Base-by-base conservation (phyloP, 441 rosid species). In the Rhodomyrtus psidioides region DNA sequence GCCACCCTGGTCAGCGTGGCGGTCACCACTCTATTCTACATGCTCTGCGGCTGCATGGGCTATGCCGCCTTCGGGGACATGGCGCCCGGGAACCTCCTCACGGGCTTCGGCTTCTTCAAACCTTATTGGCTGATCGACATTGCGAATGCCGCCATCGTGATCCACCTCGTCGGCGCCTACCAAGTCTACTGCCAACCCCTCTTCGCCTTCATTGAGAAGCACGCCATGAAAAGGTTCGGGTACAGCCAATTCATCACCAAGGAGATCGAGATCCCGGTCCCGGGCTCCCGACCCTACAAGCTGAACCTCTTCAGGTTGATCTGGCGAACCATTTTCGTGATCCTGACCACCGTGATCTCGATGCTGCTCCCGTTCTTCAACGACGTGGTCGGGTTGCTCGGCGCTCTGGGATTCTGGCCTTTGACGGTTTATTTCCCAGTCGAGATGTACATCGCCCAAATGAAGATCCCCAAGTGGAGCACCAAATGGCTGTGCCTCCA, bases 331-430 rank as follows among this genome's bases (percentile, higher is more conserved):
- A 76, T 49, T 51, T 86, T 86, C 76, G 88, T 86, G 59, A 83
- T 86, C 28, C 53, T 39, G 21, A 86, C 88, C 55, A 86, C 88
- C 26, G 83, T 86, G 21, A 75, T 86, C 74, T 86, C 88, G 17
- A 86, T 86, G 88, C 46, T 86, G 34, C 83, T 86, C 26, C 88
- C 88, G 6, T 86, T 86, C 86, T 86, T 86, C 83, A 86, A 86
- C 15, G 88, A 75, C 62, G 75, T 86, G 28, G 88, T 86, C 14
- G 88, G 88, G 42, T 74, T 86, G 15, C 88, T 86, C 42, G 88
- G 88, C n/a, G 88, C 88, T 8, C 88, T 86, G 9, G 86, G 88
- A 53, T 86, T 86, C 51, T 86, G 88, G 88, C 88, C 88, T 28
- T 51, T 86, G 39, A 86, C 88, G 5, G 88, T 86, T 4, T 86